Evolutionary conservation across 768 basidiomycete species (phyloP).

Genomic region (Collybia nuda): DNA sequence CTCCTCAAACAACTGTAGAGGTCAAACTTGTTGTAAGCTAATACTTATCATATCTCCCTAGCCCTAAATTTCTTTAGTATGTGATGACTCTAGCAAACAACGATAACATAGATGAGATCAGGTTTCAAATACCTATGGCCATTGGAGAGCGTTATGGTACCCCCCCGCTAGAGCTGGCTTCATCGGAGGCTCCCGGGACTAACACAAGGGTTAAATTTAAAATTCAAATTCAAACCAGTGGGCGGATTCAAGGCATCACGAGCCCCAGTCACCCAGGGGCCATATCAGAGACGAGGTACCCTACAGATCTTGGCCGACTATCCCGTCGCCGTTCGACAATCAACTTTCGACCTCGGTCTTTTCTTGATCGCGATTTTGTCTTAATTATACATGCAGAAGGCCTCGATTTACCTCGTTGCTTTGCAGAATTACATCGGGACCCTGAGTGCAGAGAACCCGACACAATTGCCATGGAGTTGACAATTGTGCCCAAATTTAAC

Average conservation of each 20-base stretch:
- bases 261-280: slow-evolving; percentile 44
- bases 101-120: slow-evolving; percentile 43
- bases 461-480: slow-evolving; percentile 51
- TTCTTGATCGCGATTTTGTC: slow-evolving; percentile 51
- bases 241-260: slow-evolving; percentile 33
- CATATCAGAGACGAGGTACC: slow-evolving; percentile 32
- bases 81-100: slow-evolving; percentile 55
- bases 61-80: slow-evolving; percentile 30
- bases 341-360: slow-evolving; percentile 36
- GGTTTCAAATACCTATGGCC: slow-evolving; percentile 52
- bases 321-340: slow-evolving; percentile 42
- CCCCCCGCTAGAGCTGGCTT: slow-evolving; percentile 34
- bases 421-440: slow-evolving; percentile 43
- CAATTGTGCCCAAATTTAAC: slow-evolving; percentile 51
- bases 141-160: slow-evolving; percentile 55
- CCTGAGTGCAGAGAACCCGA: slow-evolving; percentile 14
- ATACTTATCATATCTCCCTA: not conserved
- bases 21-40: slow-evolving; percentile 41
- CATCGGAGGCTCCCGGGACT: slow-evolving; percentile 23
- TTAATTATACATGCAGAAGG: slow-evolving; percentile 46
- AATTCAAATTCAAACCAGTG: slow-evolving; percentile 50
- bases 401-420: slow-evolving; percentile 54
- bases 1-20: slow-evolving; percentile 36
- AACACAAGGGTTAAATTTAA: slow-evolving; percentile 38
- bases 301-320: slow-evolving; percentile 27